phyloP scores from a whole-genome alignment of 164 flowering plant species.

The Vitis rotundifolia region DNA sequence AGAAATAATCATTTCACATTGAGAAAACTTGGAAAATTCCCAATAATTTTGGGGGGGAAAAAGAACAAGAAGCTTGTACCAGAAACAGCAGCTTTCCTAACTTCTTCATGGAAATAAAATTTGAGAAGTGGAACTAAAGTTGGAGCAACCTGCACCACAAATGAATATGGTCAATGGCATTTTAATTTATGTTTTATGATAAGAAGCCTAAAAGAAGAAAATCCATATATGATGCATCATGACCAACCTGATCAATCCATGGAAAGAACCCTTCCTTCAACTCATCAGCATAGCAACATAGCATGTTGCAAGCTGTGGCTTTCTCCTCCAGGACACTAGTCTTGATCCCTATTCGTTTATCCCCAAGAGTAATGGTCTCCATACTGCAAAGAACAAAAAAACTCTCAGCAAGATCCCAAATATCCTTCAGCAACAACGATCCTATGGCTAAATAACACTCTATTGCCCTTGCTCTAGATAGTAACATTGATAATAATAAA shows the following conservation, averaged over 20 bases:
- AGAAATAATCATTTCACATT: neutral
- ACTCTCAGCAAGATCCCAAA: neutral
- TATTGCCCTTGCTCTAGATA: no score
- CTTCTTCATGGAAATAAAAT: slow-evolving; percentile 81
- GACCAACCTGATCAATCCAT: slow-evolving; percentile 77
- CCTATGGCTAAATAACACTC: no score
- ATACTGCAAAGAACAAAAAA: slow-evolving; percentile 38
- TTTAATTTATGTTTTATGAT: neutral
- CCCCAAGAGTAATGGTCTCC: slow-evolving; percentile 78
- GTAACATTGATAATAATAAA: no score
- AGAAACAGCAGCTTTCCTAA: slow-evolving; percentile 85
- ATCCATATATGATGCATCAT: neutral
- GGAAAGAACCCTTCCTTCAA: slow-evolving; percentile 81
- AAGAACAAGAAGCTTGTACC: slow-evolving; percentile 33
- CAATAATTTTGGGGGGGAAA: neutral
- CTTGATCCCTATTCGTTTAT: slow-evolving; percentile 73
- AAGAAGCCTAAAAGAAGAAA: neutral
- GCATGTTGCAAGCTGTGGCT: slow-evolving; percentile 85
- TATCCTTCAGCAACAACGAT: neutral
- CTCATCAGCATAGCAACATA: slow-evolving; percentile 84
- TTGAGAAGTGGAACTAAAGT: slow-evolving; percentile 73
- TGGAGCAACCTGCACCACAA: slow-evolving; percentile 57
- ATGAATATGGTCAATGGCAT: neutral
- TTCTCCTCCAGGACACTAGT: slow-evolving; percentile 79
- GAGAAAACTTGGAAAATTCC: neutral